phyloP scores from a whole-genome alignment of 2,329 filamentous ascomycete species.

The Fusarium illudens region DNA sequence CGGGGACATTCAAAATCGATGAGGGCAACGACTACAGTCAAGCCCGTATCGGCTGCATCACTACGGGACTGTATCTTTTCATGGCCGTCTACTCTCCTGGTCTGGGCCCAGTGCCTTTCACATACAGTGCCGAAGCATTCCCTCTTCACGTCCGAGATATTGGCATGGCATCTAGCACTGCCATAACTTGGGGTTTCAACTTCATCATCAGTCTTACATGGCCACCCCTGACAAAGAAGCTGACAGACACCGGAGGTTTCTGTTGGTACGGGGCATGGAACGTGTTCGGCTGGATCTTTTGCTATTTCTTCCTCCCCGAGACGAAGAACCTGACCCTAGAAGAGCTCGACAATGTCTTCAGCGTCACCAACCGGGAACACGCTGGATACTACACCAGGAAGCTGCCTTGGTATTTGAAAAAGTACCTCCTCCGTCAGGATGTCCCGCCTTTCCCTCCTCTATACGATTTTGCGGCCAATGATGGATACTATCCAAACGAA shows the following conservation, averaged over 20 bases:
- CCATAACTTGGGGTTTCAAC: conserved; percentile 53
- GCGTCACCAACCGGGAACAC: conserved; percentile 44
- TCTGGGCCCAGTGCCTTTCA: conserved; percentile 66
- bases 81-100: conserved; percentile 57
- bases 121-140: conserved; percentile 67
- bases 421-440: conserved; percentile 42
- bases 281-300: conserved; percentile 45
- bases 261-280: conserved; percentile 52
- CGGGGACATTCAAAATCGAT: conserved; percentile 58
- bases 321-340: conserved; percentile 48
- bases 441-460: conserved; percentile 44
- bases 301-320: conserved; percentile 48
- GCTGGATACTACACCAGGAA: conserved; percentile 44
- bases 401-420: conserved; percentile 46
- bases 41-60: conserved; percentile 46
- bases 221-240: conserved; percentile 34
- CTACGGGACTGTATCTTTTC: conserved; percentile 51
- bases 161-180: conserved; percentile 60
- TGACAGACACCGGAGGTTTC: conserved; percentile 49
- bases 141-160: conserved; percentile 64
- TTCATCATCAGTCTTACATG: conserved; percentile 50
- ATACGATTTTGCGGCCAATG: conserved; percentile 41
- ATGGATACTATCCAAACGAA: conserved; percentile 26
- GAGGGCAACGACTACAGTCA: background rate
- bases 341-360: conserved; percentile 48